Conservation (phyloP, 257 asterid species). For the Nicotiana sylvestris region DNA sequence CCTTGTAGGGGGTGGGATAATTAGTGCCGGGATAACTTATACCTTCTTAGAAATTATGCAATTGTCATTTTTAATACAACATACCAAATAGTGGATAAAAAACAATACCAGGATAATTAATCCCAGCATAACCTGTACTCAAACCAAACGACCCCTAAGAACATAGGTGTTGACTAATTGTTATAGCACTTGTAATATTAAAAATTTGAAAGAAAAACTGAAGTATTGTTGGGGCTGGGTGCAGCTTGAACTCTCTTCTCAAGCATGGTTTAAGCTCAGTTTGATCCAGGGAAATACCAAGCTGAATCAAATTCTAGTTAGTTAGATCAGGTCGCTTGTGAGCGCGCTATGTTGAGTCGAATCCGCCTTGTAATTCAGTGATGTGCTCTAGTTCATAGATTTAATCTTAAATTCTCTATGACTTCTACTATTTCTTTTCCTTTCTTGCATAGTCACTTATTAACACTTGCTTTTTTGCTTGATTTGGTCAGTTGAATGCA, state of each 20-base stretch:
- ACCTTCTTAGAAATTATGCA: too few species aligned
- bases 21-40: too few species aligned
- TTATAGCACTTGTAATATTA: neutral
- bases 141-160: neutral
- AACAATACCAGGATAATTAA: too few species aligned
- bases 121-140: too few species aligned
- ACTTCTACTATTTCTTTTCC: neutral
- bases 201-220: neutral
- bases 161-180: neutral
- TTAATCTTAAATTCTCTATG: neutral
- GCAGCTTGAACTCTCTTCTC: neutral
- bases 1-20: too few species aligned
- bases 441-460: neutral
- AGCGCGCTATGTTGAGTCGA: neutral
- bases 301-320: neutral
- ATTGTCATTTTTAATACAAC: too few species aligned
- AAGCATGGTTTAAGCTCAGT: neutral
- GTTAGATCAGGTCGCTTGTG: neutral
- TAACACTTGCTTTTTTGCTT: conserved; percentile 4
- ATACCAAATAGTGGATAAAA: too few species aligned
- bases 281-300: neutral
- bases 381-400: neutral
- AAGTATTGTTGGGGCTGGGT: neutral
- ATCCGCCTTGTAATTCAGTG: neutral
- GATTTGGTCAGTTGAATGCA: conserved; percentile 16